phyloP scores from a whole-genome alignment of 2,329 filamentous ascomycete genomes.

The Fusarium sp. region DNA sequence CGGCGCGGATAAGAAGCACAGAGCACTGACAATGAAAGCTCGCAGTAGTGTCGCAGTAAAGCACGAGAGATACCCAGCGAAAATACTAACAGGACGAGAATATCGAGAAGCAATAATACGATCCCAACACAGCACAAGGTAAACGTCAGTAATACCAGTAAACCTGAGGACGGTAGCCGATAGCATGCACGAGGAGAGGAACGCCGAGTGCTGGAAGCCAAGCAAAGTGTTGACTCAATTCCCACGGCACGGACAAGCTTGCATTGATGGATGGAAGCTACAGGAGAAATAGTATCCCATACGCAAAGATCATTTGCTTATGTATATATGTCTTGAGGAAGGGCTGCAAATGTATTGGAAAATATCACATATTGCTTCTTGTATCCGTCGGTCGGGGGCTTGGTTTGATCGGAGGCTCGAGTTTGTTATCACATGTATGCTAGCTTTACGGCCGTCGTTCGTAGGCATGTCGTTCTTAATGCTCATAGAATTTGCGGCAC shows the following conservation, averaged over 20 bases:
- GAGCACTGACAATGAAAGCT: not conserved
- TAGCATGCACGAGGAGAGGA: too few species aligned
- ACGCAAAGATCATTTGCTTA: not conserved
- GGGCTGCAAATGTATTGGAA: not conserved
- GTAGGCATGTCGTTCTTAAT: accelerated
- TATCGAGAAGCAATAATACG: not conserved
- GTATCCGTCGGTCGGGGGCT: not conserved
- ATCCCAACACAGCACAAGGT: too few species aligned
- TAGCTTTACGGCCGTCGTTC: not conserved
- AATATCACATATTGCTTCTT: not conserved
- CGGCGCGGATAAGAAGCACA: not conserved
- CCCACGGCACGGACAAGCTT: not conserved
- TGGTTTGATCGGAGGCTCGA: not conserved
- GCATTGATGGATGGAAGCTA: too few species aligned
- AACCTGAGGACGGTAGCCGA: too few species aligned
- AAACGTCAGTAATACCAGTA: too few species aligned
- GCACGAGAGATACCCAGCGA: accelerated
- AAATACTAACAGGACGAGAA: not conserved
- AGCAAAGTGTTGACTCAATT: not conserved
- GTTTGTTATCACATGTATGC: not conserved
- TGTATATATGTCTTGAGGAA: not conserved
- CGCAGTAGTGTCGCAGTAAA: not conserved
- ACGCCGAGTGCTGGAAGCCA: too few species aligned
- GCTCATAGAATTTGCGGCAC: not conserved
- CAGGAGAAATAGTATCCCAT: not conserved